Conservation (phyloP, 345 rosid species). For the Rhizophora mangle region DNA sequence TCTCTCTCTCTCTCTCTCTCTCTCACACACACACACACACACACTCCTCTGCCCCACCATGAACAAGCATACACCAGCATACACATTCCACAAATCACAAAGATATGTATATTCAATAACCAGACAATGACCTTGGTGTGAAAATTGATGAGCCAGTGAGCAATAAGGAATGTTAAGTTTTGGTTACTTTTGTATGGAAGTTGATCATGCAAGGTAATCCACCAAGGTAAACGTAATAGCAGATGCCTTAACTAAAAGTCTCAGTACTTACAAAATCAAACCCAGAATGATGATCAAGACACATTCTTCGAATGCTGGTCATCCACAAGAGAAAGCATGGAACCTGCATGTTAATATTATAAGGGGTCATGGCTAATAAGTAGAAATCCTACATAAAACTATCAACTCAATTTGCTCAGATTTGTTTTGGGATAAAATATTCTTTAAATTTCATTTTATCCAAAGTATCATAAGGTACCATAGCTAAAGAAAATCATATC, state of each 20-base stretch:
- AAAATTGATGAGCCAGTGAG: no score
- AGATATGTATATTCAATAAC: no score
- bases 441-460: no score
- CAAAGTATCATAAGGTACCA: no score
- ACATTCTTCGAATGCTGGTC: conserved; percentile 78
- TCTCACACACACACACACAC: no score
- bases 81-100: no score
- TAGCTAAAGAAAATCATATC: neutral
- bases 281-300: conserved; percentile 74
- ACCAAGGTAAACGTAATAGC: neutral
- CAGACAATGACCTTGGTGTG: no score
- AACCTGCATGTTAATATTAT: conserved; percentile 41
- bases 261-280: conserved; percentile 67
- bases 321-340: conserved; percentile 84
- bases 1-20: no score
- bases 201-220: neutral
- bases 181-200: neutral
- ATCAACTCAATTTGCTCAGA: neutral
- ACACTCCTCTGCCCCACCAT: no score
- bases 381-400: neutral
- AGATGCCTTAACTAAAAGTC: conserved; percentile 6
- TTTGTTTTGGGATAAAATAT: neutral
- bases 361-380: neutral
- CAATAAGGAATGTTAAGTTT: neutral
- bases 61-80: no score